Percentiles rank a stretch among this genome's conserved stretches.
These are phyloP conservation scores for Micractinium sp. DNA, from an alignment of 139 green algal species.

Conservation along the genomic window DNA sequence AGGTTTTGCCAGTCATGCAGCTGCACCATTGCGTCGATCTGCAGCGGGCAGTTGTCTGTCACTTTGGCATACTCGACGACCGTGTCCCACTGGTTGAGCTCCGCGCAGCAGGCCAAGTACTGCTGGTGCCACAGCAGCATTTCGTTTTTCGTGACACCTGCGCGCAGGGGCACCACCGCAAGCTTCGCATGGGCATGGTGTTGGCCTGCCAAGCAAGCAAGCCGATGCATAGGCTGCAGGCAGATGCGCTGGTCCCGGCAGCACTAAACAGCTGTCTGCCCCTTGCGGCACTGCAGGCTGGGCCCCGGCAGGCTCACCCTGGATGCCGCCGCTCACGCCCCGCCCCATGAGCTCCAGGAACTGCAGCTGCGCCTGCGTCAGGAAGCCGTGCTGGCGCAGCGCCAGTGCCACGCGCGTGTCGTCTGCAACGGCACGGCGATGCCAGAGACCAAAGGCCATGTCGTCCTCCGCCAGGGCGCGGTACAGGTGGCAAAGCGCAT, in stretches of 20 bases:
- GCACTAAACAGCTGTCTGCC: background rate
- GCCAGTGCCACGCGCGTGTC: constrained; percentile 73
- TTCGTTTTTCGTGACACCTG: constrained; percentile 66
- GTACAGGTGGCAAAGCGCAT: constrained; percentile 91
- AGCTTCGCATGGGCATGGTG: too few species aligned
- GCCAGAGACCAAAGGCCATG: constrained; percentile 91
- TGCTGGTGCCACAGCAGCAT: constrained; percentile 85
- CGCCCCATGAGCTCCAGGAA: constrained; percentile 61
- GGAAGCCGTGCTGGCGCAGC: constrained; percentile 90
- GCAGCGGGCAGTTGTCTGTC: constrained; percentile 78
- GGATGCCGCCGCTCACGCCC: constrained; percentile 30
- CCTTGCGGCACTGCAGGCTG: background rate
- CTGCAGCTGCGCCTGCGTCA: constrained; percentile 78
- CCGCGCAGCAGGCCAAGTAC: constrained; percentile 81
- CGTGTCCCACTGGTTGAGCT: constrained; percentile 95
- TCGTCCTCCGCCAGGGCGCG: constrained; percentile 86
- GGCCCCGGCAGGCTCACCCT: background rate
- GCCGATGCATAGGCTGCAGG: background rate
- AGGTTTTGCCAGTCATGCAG: constrained; percentile 86
- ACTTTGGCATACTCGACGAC: constrained; percentile 83
- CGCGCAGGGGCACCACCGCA: background rate
- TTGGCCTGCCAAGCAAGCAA: background rate
- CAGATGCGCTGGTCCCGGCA: background rate
- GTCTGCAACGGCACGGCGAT: constrained; percentile 50
- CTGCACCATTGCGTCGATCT: constrained; percentile 84